Base-by-base conservation (phyloP, 768 basidiomycete genomes). In the Mycena floridula region DNA sequence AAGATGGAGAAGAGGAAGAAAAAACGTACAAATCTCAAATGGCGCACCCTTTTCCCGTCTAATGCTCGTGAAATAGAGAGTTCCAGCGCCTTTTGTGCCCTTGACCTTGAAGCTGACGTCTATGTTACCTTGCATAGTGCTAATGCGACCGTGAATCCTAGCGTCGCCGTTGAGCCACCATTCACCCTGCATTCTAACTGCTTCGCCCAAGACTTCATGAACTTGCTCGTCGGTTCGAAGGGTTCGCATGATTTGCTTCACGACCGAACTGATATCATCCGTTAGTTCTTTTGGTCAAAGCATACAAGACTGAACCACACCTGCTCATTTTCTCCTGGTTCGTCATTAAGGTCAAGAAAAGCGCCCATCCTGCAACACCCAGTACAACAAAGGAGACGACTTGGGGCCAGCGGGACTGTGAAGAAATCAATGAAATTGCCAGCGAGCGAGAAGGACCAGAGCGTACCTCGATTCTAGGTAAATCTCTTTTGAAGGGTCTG, bases 41-140 rank as follows among this genome's bases (percentile, higher is more conserved):
- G 60, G 61, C 21, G 69, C 62, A 16, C 75, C 77, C 46, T 76
- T 77, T 2, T 57, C 66, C 52, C 67, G 69, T 21, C 77, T 66
- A 37, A 81, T 72, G 50, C 76, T 78, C 4, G 77, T 79, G 55
- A 80, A 80, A 52, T 80, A 79, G 1, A 80, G 55, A 12, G 76
- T 80, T 7, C 77, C 77, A 15, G 70, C 61, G 69, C 77, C 67
- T 57, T 61, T 67, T 37, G 73, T 69, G 1, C 77, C 77, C 49
- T 73, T 77, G 3, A 79, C 51, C 15, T 74, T 66, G 54, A 77
- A 76, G 46, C 73, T 75, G 40, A 79, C 56, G 51, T 79, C 77
- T 15, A 78, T 69, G 43, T 71, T 73, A 6, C 77, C 77, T 45
- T 73, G 72, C 22, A 73, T 64, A 40, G 77, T 65, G 44, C 70